Evolutionary conservation across 371 early-diverging fungal species (phyloP), one percentile per base, ranked within the genome.

Genomic region (Amoeboaphelidium occidentale): DNA sequence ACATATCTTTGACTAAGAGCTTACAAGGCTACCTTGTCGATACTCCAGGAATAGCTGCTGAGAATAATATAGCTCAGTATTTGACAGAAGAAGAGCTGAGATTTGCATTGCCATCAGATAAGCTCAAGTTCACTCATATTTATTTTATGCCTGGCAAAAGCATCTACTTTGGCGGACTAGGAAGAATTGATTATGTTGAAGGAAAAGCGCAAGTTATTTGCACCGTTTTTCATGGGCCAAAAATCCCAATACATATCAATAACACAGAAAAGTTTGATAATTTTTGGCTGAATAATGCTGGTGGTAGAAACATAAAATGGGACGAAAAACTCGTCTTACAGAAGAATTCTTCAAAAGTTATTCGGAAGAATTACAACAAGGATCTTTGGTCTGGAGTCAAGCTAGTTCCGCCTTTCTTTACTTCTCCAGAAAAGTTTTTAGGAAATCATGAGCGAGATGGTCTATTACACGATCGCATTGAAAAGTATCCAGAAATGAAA

Each of bases 21-120:
- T n/a, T n/a, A n/a, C n/a, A 58, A 1, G 64, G 61, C 25, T 60
- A 64, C 25, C 61, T 72, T n/a, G 75, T 63, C 48, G 79, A 79
- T 51, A 79, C 79, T 1, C 79, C 79, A 0, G 79, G 79, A 10
- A 58, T 78, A 0, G 65, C 77, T 42, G 68, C 73, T 55, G 64
- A 62, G 45, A 62, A 73, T 32, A 72, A 69, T 24, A 48, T 73
- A 1, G 52, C 67, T 20, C 61, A 66, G 43, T 56, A 63, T 41
- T 54, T 79, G 47, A 59, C 55, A 3, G 55, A 57, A 44, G 53
- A 66, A 0, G 75, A 75, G 43, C 67, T 75, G 27, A 69, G 72
- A 48, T 55, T 56, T 39, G 48, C 64, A 2, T 45, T 68, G 25
- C 65, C 63, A 32, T 60, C 58, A 28, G 58, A 57, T 23, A 55